Evolutionary conservation across 1,139 yeast species (phyloP).

Genomic region (Oligophagozyma castellii): DNA sequence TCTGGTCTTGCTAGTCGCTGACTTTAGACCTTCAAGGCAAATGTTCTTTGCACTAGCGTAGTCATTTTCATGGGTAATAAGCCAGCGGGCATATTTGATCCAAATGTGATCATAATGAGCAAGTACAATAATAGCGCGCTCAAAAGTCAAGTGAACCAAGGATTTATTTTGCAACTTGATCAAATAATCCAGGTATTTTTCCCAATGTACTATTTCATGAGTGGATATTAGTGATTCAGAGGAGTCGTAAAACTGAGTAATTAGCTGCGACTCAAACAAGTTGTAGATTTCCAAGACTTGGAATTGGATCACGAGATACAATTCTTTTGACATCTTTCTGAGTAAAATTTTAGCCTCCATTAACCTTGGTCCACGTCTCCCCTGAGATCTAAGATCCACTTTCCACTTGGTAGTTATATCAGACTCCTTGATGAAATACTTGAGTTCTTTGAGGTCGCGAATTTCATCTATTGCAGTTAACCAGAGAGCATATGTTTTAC

Average conservation of each 20-base stretch:
- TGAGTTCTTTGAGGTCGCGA: slow-evolving; percentile 22
- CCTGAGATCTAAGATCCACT: slow-evolving; percentile 13
- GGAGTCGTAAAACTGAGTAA: slow-evolving; percentile 16
- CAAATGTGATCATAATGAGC: slow-evolving; percentile 22
- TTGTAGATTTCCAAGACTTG: slow-evolving; percentile 21
- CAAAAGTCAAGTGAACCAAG: slow-evolving; percentile 18
- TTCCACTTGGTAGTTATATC: slow-evolving; percentile 25
- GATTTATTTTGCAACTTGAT: slow-evolving; percentile 11
- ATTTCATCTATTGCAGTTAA: slow-evolving; percentile 30
- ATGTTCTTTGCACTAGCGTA: slow-evolving; percentile 14
- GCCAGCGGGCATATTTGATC: slow-evolving; percentile 22
- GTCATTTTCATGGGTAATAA: slow-evolving; percentile 15
- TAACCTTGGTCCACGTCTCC: slow-evolving; percentile 20
- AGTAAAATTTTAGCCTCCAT: slow-evolving; percentile 19
- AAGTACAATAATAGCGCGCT: slow-evolving; percentile 19
- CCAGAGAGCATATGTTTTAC: slow-evolving; percentile 39
- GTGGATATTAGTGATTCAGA: slow-evolving; percentile 15
- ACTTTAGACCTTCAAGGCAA: slow-evolving; percentile 11
- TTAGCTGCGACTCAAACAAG: slow-evolving; percentile 20
- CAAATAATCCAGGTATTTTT: slow-evolving; percentile 17
- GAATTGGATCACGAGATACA: slow-evolving; percentile 20
- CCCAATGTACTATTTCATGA: slow-evolving; percentile 18
- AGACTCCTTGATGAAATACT: slow-evolving; percentile 14
- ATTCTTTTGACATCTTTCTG: slow-evolving; percentile 20
- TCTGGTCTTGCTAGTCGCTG: slow-evolving; percentile 13